Conservation (phyloP, 768 basidiomycete species). For the Tulasnella sp. region DNA sequence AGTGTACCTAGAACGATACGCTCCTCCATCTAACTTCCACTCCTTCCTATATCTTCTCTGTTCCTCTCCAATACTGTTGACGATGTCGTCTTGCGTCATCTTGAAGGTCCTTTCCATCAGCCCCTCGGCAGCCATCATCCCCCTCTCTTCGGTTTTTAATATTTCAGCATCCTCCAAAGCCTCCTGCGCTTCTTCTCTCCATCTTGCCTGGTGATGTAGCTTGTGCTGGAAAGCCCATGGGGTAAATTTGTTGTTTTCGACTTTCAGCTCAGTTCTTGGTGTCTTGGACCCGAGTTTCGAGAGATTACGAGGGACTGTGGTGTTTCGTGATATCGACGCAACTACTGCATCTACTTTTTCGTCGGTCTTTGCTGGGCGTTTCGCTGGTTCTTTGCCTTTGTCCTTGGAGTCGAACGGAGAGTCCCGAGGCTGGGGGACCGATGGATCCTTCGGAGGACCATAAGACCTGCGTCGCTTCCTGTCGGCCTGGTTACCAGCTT, state of each 20-base stretch:
- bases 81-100: constrained; percentile 78
- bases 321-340: constrained; percentile 6
- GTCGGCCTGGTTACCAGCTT: background rate
- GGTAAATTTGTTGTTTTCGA: constrained; percentile 20
- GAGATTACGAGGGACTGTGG: background rate
- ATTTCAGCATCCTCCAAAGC: constrained; percentile 72
- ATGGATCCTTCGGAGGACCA: background rate
- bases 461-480: background rate
- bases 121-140: constrained; percentile 73
- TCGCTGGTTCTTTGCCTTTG: background rate
- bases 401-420: background rate
- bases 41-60: constrained; percentile 76
- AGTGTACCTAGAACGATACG: constrained; percentile 83
- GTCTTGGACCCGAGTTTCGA: constrained; percentile 14
- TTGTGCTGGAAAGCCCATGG: constrained; percentile 23
- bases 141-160: constrained; percentile 68
- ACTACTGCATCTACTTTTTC: background rate
- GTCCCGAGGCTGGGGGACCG: background rate
- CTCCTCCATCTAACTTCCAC: constrained; percentile 81
- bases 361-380: background rate
- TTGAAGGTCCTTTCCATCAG: constrained; percentile 91
- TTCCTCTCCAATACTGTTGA: constrained; percentile 64
- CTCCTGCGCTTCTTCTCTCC: constrained; percentile 47
- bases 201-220: constrained; percentile 21
- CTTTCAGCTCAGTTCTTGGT: no score